Conservation (phyloP, 805 yeast species). For the Kodamaea lidongshanica region DNA sequence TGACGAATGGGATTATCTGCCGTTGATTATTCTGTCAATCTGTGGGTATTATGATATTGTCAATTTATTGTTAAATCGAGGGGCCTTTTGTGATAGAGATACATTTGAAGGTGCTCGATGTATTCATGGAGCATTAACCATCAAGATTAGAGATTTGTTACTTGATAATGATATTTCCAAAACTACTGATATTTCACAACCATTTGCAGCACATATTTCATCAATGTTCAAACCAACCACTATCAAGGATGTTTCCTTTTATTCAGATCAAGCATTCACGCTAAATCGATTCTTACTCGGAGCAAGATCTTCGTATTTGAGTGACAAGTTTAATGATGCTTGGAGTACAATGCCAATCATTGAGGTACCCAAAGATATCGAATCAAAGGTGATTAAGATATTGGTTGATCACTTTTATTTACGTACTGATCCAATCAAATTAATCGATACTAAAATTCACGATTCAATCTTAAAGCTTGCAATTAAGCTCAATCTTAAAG, state of each 20-base stretch:
- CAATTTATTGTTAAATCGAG: constrained; percentile 49
- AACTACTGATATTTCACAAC: constrained; percentile 60
- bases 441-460: constrained; percentile 2
- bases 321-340: constrained; percentile 15
- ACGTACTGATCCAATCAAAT: constrained; percentile 28
- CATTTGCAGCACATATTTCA: constrained; percentile 67
- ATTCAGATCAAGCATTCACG: constrained; percentile 13
- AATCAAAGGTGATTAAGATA: constrained; percentile 17
- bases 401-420: constrained; percentile 28
- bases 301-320: constrained; percentile 26
- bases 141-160: constrained; percentile 53
- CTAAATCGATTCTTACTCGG: constrained; percentile 30
- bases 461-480: constrained; percentile 21
- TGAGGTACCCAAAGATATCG: constrained; percentile 13
- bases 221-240: constrained; percentile 30
- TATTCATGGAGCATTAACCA: constrained; percentile 71
- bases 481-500: constrained; percentile 15
- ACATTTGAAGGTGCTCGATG: constrained; percentile 76
- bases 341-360: constrained; percentile 17
- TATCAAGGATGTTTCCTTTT: constrained; percentile 10
- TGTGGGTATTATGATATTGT: constrained; percentile 72
- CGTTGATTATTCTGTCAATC: constrained; percentile 63
- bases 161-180: constrained; percentile 60
- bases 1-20: constrained; percentile 72
- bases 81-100: constrained; percentile 75